Evolutionary conservation across 2,329 filamentous ascomycete genomes (phyloP), one percentile per base, ranked within the genome.

Genomic region (Pestalotiopsis sp.): DNA sequence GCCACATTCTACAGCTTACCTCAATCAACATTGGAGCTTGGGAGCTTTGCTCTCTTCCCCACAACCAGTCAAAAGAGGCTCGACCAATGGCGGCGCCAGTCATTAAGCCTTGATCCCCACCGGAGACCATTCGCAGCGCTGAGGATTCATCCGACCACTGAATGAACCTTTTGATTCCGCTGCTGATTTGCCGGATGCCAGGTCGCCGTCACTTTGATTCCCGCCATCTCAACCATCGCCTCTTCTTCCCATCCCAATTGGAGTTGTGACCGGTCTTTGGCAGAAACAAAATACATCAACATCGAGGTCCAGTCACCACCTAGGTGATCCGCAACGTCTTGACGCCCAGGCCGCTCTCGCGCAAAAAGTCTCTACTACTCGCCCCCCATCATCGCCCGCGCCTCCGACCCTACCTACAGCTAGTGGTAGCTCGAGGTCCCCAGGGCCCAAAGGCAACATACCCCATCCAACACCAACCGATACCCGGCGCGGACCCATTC

Each of bases 171-270:
- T 27, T 27, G 57, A 13, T 27, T 59, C 27, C 14, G 4, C 11
- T 27, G 38, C 25, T 36, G 38, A 64, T 45, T 49, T 64, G 14
- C 62, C 62, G 62, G 62, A 41, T 39, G 38, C 41, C 62, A 38
- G 62, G 57, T 23, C 14, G 57, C 14, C 45, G 23, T 52, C 17
- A 45, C 17, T n/a, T 20, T 52, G 31, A 36, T 52, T 52, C 45
- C 38, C 59, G 31, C 36, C 59, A 36, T 17, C 59, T 61, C 59
- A 25, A 61, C 20, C 61, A 64, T 38, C 61, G 17, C 60, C 31
- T n/a, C 60, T 36, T 49, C 31, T 25, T 49, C 36, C 61, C 23
- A 45, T 20, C 41, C 38, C 17, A 49, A 45, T n/a, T 38, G 38
- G 49, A 14, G 45, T 38, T 12, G 49, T 17, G 25, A n/a, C 13